Percentiles rank a stretch among this genome's conserved stretches.
Conservation (phyloP, 169 alveolate genomes). For the Cryptosporidium andersoni region DNA sequence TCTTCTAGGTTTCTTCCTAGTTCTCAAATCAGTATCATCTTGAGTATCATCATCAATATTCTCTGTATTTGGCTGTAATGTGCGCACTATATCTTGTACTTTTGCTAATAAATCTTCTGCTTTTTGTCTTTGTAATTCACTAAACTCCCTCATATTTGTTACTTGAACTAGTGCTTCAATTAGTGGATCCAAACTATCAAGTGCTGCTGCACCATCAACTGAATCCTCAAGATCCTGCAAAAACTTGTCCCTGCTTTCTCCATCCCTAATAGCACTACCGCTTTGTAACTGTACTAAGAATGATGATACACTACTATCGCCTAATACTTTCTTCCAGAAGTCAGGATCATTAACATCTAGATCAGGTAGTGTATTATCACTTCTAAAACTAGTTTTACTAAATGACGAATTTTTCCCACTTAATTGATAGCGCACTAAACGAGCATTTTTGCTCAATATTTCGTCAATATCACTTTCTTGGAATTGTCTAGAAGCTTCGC, state of each 20-base stretch:
- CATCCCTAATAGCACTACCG: slow-evolving; percentile 69
- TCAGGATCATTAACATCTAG: slow-evolving; percentile 85
- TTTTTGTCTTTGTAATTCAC: slow-evolving; percentile 58
- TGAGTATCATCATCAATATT: slow-evolving; percentile 39
- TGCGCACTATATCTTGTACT: slow-evolving; percentile 62
- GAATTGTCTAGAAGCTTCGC: slow-evolving; percentile 79
- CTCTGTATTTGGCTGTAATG: slow-evolving; percentile 55
- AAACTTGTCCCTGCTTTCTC: slow-evolving; percentile 66
- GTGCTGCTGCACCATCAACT: slow-evolving; percentile 69
- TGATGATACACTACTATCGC: slow-evolving; percentile 68
- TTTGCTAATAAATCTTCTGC: slow-evolving; percentile 65
- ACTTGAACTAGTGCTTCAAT: slow-evolving; percentile 69
- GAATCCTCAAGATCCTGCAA: slow-evolving; percentile 57
- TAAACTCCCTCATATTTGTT: slow-evolving; percentile 66
- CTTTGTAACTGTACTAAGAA: slow-evolving; percentile 62
- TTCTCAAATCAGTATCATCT: not conserved
- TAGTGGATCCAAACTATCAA: slow-evolving; percentile 64
- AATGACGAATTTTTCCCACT: slow-evolving; percentile 82
- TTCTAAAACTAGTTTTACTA: slow-evolving; percentile 80
- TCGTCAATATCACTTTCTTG: slow-evolving; percentile 84
- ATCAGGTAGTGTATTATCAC: slow-evolving; percentile 78
- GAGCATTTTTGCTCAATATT: slow-evolving; percentile 79
- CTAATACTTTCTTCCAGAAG: slow-evolving; percentile 84
- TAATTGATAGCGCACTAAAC: slow-evolving; percentile 79
- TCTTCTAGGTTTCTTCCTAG: slow-evolving; percentile 58